Percentiles rank a stretch among this genome's conserved stretches.
phyloP scores from a whole-genome alignment of 108 stramenopile genomes.

The Seminavis robusta region DNA sequence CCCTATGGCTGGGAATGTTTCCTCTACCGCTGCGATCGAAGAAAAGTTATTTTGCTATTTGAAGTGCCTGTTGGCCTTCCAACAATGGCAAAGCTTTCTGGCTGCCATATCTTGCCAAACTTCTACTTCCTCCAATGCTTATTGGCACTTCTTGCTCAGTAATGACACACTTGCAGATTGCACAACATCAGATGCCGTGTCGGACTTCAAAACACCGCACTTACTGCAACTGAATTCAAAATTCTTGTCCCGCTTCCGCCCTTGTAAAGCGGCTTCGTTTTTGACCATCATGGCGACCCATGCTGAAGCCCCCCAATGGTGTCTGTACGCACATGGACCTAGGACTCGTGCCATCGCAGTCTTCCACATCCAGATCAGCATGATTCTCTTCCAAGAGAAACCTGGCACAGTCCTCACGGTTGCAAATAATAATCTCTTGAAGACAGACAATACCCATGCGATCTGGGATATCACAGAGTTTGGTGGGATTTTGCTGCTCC shows the following conservation, averaged over 20 bases:
- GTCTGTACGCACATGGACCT: constrained; percentile 4
- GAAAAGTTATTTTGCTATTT: no score
- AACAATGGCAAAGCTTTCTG: no score
- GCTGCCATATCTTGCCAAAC: constrained; percentile 13
- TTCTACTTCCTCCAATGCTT: constrained; percentile 28
- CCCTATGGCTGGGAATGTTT: constrained; percentile 12
- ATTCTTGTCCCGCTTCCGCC: not conserved
- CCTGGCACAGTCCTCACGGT: constrained; percentile 28
- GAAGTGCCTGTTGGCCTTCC: no score
- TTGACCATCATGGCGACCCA: constrained; percentile 12
- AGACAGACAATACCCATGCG: constrained; percentile 23
- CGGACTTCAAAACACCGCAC: no score
- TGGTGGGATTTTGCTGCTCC: no score
- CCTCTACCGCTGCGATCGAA: not conserved
- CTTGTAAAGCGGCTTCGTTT: not conserved
- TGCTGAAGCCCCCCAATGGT: constrained; percentile 3
- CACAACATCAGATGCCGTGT: no score
- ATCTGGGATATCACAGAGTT: constrained; percentile 22
- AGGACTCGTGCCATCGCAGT: constrained; percentile 6
- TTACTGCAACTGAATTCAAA: constrained; percentile 4
- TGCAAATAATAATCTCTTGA: constrained; percentile 25
- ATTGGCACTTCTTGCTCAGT: constrained; percentile 31
- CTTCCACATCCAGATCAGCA: constrained; percentile 12
- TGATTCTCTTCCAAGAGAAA: constrained; percentile 25
- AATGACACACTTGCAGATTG: constrained; percentile 13